These are phyloP conservation scores for Petunia axillaris DNA, from an alignment of 257 asterid genomes.

Conservation along the genomic window DNA sequence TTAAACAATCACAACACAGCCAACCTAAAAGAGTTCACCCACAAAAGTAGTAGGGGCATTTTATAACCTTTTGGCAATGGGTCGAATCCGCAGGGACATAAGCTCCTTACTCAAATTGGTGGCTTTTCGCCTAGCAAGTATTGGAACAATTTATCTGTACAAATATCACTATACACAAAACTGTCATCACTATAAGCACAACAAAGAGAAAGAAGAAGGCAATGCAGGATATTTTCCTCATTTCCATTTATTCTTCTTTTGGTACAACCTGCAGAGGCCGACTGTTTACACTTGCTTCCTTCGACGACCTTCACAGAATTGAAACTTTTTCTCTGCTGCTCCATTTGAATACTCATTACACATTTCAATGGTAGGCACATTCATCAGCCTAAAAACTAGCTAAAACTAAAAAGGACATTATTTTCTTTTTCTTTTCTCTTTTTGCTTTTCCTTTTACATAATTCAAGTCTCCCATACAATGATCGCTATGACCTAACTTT, in stretches of 20 bases:
- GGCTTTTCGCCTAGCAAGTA: conserved; percentile 1
- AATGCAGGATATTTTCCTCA: not conserved
- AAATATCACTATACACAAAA: conserved; percentile 22
- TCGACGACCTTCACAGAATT: conserved; percentile 38
- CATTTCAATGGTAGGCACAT: conserved; percentile 42
- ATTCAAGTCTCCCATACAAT: not conserved
- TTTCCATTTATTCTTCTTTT: conserved; percentile 23
- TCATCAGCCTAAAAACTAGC: conserved; percentile 35
- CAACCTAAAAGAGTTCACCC: not conserved
- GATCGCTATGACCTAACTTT: conserved; percentile 27
- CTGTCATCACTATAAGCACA: not conserved
- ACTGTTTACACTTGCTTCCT: conserved; percentile 50
- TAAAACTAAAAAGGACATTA: conserved; percentile 33
- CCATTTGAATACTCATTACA: conserved; percentile 34
- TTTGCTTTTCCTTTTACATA: not conserved
- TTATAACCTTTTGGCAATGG: conserved; percentile 6
- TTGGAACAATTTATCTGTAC: not conserved
- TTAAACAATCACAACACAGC: not conserved
- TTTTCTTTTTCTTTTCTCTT: conserved; percentile 27
- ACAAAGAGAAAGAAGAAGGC: not conserved
- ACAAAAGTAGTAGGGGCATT: conserved; percentile 5
- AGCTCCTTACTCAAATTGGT: conserved; percentile 8
- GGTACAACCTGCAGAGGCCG: conserved; percentile 40
- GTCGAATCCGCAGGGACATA: not conserved
- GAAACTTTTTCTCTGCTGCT: conserved; percentile 21